These are phyloP conservation scores for Scolecobasidium constrictum DNA, from an alignment of 2,329 filamentous ascomycete genomes.

Conservation along the genomic window DNA sequence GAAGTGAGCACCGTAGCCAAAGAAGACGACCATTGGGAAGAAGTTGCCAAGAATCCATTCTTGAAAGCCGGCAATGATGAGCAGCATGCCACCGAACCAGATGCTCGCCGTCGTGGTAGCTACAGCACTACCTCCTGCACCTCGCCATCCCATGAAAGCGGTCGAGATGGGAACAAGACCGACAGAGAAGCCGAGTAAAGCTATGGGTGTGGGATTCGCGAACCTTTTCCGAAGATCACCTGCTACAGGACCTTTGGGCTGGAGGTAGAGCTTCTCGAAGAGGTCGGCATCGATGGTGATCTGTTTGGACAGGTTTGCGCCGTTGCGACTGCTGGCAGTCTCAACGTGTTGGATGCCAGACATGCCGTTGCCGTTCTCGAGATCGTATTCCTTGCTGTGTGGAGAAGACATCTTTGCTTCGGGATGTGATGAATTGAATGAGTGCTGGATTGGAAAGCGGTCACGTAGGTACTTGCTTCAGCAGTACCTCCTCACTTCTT, in stretches of 20 bases:
- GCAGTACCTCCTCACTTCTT: too few species aligned
- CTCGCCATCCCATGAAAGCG: conserved; percentile 48
- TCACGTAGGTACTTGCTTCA: too few species aligned
- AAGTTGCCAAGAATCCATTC: conserved; percentile 47
- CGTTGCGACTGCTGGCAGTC: too few species aligned
- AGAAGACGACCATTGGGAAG: conserved; percentile 43
- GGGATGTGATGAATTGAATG: too few species aligned
- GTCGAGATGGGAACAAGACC: conserved; percentile 43
- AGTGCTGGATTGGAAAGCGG: too few species aligned
- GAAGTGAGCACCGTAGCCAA: conserved; percentile 4
- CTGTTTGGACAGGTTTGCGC: too few species aligned
- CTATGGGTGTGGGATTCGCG: conserved; percentile 40
- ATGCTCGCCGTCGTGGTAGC: conserved; percentile 27
- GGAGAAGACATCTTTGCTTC: too few species aligned
- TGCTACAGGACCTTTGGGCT: conserved; percentile 37
- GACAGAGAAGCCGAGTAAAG: conserved; percentile 44
- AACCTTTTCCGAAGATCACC: conserved; percentile 40
- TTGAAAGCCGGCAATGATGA: conserved; percentile 37
- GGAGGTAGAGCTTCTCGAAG: conserved; percentile 43
- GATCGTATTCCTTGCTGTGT: too few species aligned
- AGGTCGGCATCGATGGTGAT: too few species aligned
- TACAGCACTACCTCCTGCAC: conserved; percentile 39
- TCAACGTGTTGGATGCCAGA: too few species aligned
- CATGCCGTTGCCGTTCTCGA: too few species aligned
- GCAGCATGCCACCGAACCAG: conserved; percentile 41